Percentiles rank a stretch among this genome's conserved stretches.
Evolutionary conservation across 176 grass and related monocot species (phyloP).

Genomic region (Eremochloa ophiuroides): DNA sequence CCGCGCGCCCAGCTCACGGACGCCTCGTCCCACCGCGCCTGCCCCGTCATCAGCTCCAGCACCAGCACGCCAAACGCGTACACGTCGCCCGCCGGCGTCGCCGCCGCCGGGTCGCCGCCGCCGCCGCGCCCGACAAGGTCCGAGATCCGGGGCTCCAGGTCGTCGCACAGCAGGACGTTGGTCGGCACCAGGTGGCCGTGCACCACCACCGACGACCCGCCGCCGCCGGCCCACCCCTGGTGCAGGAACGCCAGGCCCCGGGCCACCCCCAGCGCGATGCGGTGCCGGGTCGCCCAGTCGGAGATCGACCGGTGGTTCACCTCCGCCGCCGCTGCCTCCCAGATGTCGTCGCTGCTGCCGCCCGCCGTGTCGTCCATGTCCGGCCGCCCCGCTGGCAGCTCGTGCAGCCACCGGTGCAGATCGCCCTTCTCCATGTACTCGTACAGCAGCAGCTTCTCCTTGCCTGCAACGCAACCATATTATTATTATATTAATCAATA

Average conservation of each 20-base stretch:
- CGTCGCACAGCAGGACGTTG: slow-evolving; percentile 75
- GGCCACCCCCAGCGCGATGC: slow-evolving; percentile 69
- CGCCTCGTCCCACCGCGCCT: slow-evolving; percentile 51
- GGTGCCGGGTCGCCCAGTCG: slow-evolving; percentile 70
- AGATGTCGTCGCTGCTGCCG: slow-evolving; percentile 50
- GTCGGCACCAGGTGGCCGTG: slow-evolving; percentile 72
- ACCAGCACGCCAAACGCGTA: slow-evolving; percentile 68
- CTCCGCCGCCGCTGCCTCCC: slow-evolving; percentile 45
- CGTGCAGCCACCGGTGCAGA: slow-evolving; percentile 92
- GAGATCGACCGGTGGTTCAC: slow-evolving; percentile 35
- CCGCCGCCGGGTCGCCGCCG: slow-evolving; percentile 16
- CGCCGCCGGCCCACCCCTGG: slow-evolving; percentile 69
- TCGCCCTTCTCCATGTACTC: slow-evolving; percentile 98
- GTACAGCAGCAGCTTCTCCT: slow-evolving; percentile 76
- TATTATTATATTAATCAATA: too few relatives aligned
- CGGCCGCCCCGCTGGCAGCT: slow-evolving; percentile 63
- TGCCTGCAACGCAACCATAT: slow-evolving; percentile 50
- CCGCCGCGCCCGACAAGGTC: slow-evolving; percentile 38
- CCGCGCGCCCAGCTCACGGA: slow-evolving; percentile 50
- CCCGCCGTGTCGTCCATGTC: slow-evolving; percentile 55
- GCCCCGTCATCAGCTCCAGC: slow-evolving; percentile 82
- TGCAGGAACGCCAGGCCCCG: slow-evolving; percentile 86
- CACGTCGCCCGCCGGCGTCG: slow-evolving; percentile 50
- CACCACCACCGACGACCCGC: slow-evolving; percentile 30
- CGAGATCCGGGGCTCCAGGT: slow-evolving; percentile 68